Evolutionary conservation across 495 filamentous ascomycete genomes (phyloP), one percentile per base, ranked within the genome.

Genomic region (Oidiodendron maius): DNA sequence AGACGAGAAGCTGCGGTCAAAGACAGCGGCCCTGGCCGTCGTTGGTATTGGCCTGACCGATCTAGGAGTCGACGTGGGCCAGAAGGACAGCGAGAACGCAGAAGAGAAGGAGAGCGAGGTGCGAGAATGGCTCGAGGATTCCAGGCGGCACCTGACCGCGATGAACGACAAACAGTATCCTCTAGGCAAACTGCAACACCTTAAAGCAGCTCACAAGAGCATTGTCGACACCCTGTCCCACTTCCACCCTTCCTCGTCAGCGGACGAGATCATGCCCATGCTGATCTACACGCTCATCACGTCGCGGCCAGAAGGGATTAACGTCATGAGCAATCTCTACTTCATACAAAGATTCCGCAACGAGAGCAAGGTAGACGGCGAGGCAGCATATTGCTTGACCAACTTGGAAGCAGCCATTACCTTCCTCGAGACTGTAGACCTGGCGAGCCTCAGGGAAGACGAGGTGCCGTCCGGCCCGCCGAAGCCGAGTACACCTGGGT

Each of bases 401-500:
- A 97, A 93, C 58, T 82, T 97, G 10, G 93, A 99, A 67, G 93
- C 93, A 4, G 84, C 91, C 40, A 89, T 97, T 37, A 87, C 83
- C 44, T 99, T 99, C 60, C 71, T 99, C n/a, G 91, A 97, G 58
- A 96, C 93, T 20, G 91, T 99, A 22, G 93, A 99, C 61, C 77
- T 99, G 8, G 87, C 90, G 12, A 95, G 84, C 39, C 74, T 99
- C 10, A 82, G 91, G 46, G 84, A 85, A n/a, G 88, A 95, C 48
- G 89, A 91, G 58, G 60, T 72, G 12, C 70, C 68, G 17, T 71
- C 71, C 0, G 84, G 86, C 0, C 84, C 84, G 13, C 54, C 68
- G 21, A 87, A 84, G 57, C 71, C 79, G 1, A 65, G 71, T 26
- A 77, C 80, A 4, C 72, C 80, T n/a, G 71, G 3, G 70, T 36